Conservation (phyloP, 768 basidiomycete species). For the Mycena epipterygia region DNA sequence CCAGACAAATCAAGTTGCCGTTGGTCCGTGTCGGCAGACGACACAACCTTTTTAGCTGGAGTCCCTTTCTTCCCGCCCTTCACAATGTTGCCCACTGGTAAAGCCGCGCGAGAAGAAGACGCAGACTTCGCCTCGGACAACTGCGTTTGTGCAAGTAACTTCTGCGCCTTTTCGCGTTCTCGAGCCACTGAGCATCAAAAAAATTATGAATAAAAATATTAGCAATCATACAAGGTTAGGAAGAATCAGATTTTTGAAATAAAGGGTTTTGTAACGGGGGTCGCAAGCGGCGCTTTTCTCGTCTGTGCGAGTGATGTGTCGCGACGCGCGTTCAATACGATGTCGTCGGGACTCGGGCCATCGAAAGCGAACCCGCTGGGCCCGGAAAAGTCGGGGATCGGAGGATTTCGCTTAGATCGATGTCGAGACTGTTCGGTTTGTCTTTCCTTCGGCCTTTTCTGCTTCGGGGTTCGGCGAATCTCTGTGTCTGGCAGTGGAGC, state of each 20-base stretch:
- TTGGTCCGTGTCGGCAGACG: constrained; percentile 59
- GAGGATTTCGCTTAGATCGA: constrained; percentile 39
- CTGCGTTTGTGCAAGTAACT: constrained; percentile 62
- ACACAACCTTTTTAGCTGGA: constrained; percentile 37
- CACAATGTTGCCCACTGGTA: constrained; percentile 56
- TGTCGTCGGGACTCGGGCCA: constrained; percentile 92
- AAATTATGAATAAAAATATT: constrained; percentile 55
- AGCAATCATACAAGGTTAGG: constrained; percentile 44
- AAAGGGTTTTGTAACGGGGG: constrained; percentile 35
- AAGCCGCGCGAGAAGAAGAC: constrained; percentile 60
- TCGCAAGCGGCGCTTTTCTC: constrained; percentile 35
- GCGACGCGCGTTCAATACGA: constrained; percentile 84
- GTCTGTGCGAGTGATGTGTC: constrained; percentile 73
- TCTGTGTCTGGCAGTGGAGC: constrained; percentile 45
- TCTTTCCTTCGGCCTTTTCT: constrained; percentile 11
- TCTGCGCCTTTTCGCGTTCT: constrained; percentile 84
- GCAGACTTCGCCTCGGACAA: constrained; percentile 53
- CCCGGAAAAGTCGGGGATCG: constrained; percentile 51
- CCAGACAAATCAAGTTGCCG: constrained; percentile 81
- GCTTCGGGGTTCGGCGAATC: constrained; percentile 7
- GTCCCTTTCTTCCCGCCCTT: constrained; percentile 64
- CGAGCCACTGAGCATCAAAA: constrained; percentile 73
- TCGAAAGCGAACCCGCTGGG: constrained; percentile 76
- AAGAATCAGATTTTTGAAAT: constrained; percentile 39
- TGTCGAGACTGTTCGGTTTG: constrained; percentile 38